phyloP scores from a whole-genome alignment of 2,329 filamentous ascomycete genomes.

The Fusarium verrucosum region DNA sequence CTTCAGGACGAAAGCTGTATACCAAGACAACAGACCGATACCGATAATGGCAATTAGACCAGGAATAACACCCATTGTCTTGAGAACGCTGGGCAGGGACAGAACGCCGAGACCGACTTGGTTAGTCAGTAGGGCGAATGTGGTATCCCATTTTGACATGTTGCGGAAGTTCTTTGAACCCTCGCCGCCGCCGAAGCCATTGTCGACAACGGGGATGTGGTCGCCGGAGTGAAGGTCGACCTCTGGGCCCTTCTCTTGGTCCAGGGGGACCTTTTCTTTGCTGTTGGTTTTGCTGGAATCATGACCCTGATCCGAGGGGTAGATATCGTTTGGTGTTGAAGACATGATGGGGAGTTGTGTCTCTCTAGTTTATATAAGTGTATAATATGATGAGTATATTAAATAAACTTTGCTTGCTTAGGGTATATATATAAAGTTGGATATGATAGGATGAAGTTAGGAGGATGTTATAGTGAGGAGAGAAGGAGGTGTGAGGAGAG shows the following conservation, averaged over 20 bases:
- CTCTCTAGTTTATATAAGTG: background rate
- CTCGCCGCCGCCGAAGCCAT: slow-evolving; percentile 44
- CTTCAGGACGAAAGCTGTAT: slow-evolving; percentile 60
- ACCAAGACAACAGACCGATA: slow-evolving; percentile 72
- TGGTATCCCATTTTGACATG: slow-evolving; percentile 49
- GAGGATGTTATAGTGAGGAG: slow-evolving; percentile 3
- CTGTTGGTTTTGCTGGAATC: slow-evolving; percentile 42
- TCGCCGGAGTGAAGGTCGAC: slow-evolving; percentile 35
- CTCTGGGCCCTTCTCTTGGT: slow-evolving; percentile 15
- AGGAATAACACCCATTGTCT: slow-evolving; percentile 72
- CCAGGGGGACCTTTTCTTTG: slow-evolving; percentile 41
- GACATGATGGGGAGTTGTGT: slow-evolving; percentile 30
- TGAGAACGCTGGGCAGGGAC: slow-evolving; percentile 77
- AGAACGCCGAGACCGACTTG: slow-evolving; percentile 59
- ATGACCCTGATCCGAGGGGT: slow-evolving; percentile 41
- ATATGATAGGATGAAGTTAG: background rate
- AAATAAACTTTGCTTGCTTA: slow-evolving; percentile 6
- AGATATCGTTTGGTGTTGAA: slow-evolving; percentile 36
- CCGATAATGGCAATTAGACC: slow-evolving; percentile 75
- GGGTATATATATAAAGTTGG: background rate
- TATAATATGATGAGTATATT: slow-evolving; percentile 5
- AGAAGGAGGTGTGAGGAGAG: too few relatives aligned
- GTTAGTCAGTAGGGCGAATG: slow-evolving; percentile 48
- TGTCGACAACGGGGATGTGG: slow-evolving; percentile 36
- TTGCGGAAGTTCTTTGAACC: slow-evolving; percentile 49